These are phyloP conservation scores for Cryptosporidium sp. DNA, from an alignment of 169 alveolate genomes.

Conservation along the genomic window DNA sequence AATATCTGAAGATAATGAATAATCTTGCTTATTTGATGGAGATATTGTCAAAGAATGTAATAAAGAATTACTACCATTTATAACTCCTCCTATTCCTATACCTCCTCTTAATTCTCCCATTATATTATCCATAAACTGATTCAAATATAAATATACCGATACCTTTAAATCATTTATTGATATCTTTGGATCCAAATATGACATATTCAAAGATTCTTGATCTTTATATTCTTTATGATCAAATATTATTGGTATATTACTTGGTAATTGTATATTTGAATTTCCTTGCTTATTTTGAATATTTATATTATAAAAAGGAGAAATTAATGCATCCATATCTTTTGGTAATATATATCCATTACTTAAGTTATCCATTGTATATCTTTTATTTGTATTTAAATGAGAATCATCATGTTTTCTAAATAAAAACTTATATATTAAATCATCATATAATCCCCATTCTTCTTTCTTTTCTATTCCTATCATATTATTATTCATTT, in stretches of 20 bases:
- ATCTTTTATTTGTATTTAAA: neutral
- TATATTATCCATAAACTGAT: slow-evolving; percentile 11
- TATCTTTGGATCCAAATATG: slow-evolving; percentile 15
- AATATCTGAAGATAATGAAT: neutral
- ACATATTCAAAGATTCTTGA: neutral
- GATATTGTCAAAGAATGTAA: slow-evolving; percentile 31
- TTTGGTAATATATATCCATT: slow-evolving; percentile 67
- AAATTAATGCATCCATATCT: slow-evolving; percentile 21
- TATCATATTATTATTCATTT: neutral
- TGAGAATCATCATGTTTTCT: slow-evolving; percentile 25
- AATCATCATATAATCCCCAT: slow-evolving; percentile 48
- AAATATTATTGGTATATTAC: slow-evolving; percentile 56
- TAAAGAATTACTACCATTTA: neutral
- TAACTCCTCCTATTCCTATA: neutral
- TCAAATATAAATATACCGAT: slow-evolving; percentile 27
- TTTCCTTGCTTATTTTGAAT: slow-evolving; percentile 18
- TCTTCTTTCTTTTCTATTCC: neutral
- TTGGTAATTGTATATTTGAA: slow-evolving; percentile 23
- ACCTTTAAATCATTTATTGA: slow-evolving; percentile 20
- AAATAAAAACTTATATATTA: slow-evolving; percentile 32
- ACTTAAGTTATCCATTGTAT: slow-evolving; percentile 35
- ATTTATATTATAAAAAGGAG: slow-evolving; percentile 33
- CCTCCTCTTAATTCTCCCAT: neutral
- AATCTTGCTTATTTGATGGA: neutral
- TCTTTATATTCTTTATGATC: slow-evolving; percentile 5